Percentiles rank a stretch among this genome's conserved stretches.
Conservation (phyloP, 1,284 basidiomycete species). For the Malassezia obtusa region DNA sequence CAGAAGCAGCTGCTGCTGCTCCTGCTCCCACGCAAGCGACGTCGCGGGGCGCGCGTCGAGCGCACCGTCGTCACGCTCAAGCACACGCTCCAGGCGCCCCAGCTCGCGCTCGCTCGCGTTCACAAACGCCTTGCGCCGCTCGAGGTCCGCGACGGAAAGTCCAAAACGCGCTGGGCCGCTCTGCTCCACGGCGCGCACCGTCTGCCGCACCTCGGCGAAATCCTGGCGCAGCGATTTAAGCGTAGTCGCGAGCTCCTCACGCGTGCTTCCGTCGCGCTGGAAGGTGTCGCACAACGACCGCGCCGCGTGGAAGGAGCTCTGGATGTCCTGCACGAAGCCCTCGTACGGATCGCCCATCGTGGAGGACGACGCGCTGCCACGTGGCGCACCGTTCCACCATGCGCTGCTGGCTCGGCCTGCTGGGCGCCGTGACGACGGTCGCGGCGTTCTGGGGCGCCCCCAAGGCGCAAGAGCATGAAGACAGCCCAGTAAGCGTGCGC, state of each 20-base stretch:
- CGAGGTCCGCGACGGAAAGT: slow-evolving; percentile 27
- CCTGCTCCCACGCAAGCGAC: slow-evolving; percentile 39
- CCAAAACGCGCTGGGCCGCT: slow-evolving; percentile 39
- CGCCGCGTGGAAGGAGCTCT: slow-evolving; percentile 19
- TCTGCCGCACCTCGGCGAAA: slow-evolving; percentile 37
- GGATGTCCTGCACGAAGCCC: slow-evolving; percentile 39
- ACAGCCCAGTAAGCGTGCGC: slow-evolving; percentile 2
- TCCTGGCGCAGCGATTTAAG: slow-evolving; percentile 36
- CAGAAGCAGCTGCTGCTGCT: slow-evolving; percentile 37
- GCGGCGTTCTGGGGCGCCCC: neutral
- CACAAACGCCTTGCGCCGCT: slow-evolving; percentile 26
- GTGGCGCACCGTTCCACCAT: neutral
- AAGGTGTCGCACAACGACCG: neutral
- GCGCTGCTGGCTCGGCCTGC: neutral
- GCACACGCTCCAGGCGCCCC: slow-evolving; percentile 1
- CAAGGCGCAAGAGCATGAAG: neutral
- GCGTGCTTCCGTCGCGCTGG: slow-evolving; percentile 16
- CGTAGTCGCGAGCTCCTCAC: slow-evolving; percentile 23
- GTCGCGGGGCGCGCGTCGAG: neutral
- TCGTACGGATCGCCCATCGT: slow-evolving; percentile 44
- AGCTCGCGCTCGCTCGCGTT: slow-evolving; percentile 27
- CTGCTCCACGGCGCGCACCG: slow-evolving; percentile 35
- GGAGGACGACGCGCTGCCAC: neutral
- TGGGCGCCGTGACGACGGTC: neutral
- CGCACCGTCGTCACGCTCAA: neutral